Evolutionary conservation across 1,139 yeast genomes (phyloP).

Genomic region (Kodamaea ohmeri): DNA sequence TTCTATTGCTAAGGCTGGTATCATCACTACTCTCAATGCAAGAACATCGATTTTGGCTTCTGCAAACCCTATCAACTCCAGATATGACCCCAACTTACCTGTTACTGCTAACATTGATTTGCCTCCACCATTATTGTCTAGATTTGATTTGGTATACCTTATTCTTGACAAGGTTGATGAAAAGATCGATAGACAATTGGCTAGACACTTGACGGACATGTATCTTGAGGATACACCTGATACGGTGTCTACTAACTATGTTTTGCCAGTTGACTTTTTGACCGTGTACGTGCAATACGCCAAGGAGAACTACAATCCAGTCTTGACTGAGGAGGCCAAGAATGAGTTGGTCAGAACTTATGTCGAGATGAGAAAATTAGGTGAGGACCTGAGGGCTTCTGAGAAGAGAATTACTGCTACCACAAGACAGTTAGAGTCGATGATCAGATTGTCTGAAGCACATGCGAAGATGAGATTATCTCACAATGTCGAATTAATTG

Average conservation of each 20-base stretch:
- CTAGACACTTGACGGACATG: conserved; percentile 87
- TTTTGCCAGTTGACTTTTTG: conserved; percentile 82
- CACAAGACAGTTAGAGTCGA: conserved; percentile 92
- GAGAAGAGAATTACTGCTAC: conserved; percentile 97
- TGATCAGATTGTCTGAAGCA: conserved; percentile 87
- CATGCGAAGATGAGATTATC: conserved; percentile 95
- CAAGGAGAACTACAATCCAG: conserved; percentile 76
- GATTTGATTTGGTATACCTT: conserved; percentile 91
- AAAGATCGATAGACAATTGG: conserved; percentile 76
- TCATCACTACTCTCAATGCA: conserved; percentile 93
- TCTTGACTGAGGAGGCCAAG: conserved; percentile 75
- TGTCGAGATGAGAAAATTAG: conserved; percentile 90
- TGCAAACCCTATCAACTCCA: conserved; percentile 96
- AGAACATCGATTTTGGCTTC: conserved; percentile 94
- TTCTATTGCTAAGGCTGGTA: conserved; percentile 97
- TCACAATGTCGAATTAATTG: conserved; percentile 64
- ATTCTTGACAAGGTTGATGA: conserved; percentile 93
- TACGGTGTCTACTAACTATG: conserved; percentile 61
- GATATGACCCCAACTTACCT: conserved; percentile 89
- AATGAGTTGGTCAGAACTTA: conserved; percentile 84
- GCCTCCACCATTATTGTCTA: conserved; percentile 91
- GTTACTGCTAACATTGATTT: conserved; percentile 93
- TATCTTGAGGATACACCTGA: conserved; percentile 86
- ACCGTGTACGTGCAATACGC: conserved; percentile 91
- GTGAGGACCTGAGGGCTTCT: conserved; percentile 83